Conservation (phyloP, 164 flowering plant genomes). For the Tetracentron sinense region DNA sequence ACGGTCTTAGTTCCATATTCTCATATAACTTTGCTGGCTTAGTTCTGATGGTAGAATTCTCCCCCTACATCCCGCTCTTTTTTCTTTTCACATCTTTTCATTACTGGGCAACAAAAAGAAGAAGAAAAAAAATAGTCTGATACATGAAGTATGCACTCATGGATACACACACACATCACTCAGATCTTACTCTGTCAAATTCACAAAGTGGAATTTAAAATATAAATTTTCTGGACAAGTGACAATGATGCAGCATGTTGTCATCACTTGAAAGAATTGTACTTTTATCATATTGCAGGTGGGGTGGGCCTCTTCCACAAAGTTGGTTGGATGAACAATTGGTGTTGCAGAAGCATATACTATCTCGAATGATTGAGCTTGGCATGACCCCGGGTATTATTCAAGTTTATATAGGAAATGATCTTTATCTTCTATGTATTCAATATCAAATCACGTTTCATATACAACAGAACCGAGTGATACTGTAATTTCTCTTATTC, state of each 20-base stretch:
- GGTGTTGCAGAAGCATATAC: conserved; percentile 69
- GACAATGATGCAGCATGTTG: neutral
- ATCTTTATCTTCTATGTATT: neutral
- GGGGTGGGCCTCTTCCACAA: conserved; percentile 96
- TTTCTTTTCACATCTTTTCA: neutral
- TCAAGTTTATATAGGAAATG: neutral
- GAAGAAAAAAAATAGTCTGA: neutral
- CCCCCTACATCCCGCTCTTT: too few species aligned
- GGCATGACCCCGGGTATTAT: conserved; percentile 96
- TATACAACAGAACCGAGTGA: neutral
- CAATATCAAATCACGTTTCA: neutral
- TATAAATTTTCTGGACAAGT: conserved; percentile 1
- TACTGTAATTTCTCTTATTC: neutral
- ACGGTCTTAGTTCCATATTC: too few species aligned
- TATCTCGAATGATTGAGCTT: conserved; percentile 79
- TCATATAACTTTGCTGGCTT: neutral
- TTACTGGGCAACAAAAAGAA: neutral
- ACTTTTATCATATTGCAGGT: conserved; percentile 39
- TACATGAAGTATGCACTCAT: neutral
- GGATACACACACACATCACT: neutral
- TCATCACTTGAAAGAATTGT: neutral
- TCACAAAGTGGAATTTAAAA: neutral
- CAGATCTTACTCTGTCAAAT: too few species aligned
- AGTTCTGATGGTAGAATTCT: neutral
- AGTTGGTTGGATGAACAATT: conserved; percentile 88